Base-by-base conservation (phyloP, 2,329 filamentous ascomycete genomes). In the Hysterium pulicare region DNA sequence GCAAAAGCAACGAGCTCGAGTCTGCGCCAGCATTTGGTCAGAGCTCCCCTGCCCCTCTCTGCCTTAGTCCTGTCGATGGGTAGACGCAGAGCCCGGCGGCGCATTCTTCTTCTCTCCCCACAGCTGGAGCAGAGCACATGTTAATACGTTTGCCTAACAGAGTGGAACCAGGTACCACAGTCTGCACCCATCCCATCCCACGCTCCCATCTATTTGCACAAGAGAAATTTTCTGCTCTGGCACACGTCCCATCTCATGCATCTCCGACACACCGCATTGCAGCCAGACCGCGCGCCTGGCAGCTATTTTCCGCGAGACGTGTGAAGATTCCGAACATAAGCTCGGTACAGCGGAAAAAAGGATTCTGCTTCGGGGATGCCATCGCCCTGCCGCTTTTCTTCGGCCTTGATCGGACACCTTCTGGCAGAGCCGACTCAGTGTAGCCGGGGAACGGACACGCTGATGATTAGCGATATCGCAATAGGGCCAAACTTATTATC, bases 281-380 rank as follows among this genome's bases (percentile, higher is more conserved):
- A 45, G 38, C 24, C 24, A 7, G 38, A 41, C 31, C 26, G 19
- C n/a, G 20, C 40, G 16, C 41, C 34, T 9, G 47, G 50, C 39
- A 48, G 40, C 46, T 40, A 13, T 50, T 55, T 51, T 57, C 51
- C 49, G 44, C 45, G 41, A 38, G 36, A 47, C 33, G 28, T 34
- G 6, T 41, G 28, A 11, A 16, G 42, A 38, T 22, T 19, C 38
- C 24, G 37, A 39, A 8, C 31, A 39, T 51, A 50, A 53, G 51
- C 54, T 59, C 54, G 55, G 56, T 47, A 53, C 41, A 33, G 41
- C 53, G 49, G 49, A 43, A 45, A 30, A 49, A 48, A 38, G 43
- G 47, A 41, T 26, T 23, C n/a, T 28, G 9, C 26, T 17, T 13
- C 16, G 35, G 32, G 35, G 40, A 33, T 20, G 16, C 24, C 10